Evolutionary conservation across 225 moss, liverwort and hornwort genomes (phyloP), one percentile per base, ranked within the genome.

Genomic region (Lunularia cruciata): DNA sequence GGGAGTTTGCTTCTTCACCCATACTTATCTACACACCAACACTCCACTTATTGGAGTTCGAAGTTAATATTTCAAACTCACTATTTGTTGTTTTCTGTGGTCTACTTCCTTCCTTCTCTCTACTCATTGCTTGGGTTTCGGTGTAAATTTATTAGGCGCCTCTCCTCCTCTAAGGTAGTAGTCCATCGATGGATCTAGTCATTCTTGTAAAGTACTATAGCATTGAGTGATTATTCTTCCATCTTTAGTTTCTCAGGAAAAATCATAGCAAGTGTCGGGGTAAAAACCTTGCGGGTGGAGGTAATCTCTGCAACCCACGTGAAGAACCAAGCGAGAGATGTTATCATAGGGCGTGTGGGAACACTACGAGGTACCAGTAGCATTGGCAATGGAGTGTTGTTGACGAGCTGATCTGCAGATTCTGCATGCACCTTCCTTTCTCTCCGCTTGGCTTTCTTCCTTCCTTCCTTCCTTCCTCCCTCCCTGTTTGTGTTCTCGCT

Each of bases 281-380:
- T 10, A 25, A 54, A 27, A 25, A 26, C 27, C 9, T 54, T 27
- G 54, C 27, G 15, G 9, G n/a, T 27, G 47, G 30, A 30, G 3
- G 37, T 22, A 60, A 60, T 60, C 60, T 60, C 60, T 60, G 37
- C 60, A 13, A 36, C 60, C 60, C 60, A 60, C 60, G 60, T 60
- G 60, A 60, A 60, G 60, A 32, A 9, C 60, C 37, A 57, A 34
- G 11, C n/a, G 11, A 8, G 22, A 2, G 3, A 37, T 38, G 38
- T 20, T 39, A 35, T 60, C 60, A 60, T 60, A 60, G 60, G 60
- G 31, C 60, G 58, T 35, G 58, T 20, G 34, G 34, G 58, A 33
- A 57, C 57, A 57, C 31, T 30, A 57, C 57, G 13, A 30, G 5
- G 57, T 58, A 8, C 12, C 9, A 0, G 3, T 9, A 33, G 58